These are phyloP conservation scores for Gymnopus androsaceus DNA, from an alignment of 1,284 basidiomycete genomes.

Conservation along the genomic window DNA sequence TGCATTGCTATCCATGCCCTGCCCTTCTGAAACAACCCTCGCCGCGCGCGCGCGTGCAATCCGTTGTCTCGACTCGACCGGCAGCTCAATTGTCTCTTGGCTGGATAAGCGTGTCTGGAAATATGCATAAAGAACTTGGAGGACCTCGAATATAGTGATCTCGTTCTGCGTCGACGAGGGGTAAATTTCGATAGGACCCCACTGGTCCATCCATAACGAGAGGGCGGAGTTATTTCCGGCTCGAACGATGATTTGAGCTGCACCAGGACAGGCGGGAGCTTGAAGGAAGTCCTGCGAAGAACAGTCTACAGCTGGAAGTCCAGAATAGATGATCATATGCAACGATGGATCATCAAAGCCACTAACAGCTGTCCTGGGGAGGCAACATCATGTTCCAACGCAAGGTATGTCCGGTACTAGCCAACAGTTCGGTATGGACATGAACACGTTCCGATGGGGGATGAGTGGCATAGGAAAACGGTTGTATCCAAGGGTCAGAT, in stretches of 20 bases:
- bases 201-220: slow-evolving; percentile 1
- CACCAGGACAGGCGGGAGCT: slow-evolving; percentile 4
- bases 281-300: background rate
- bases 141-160: slow-evolving; percentile 6
- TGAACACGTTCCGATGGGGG: background rate
- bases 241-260: slow-evolving; percentile 1
- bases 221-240: background rate
- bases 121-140: background rate
- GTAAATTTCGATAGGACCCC: slow-evolving; percentile 7
- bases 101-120: background rate
- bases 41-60: background rate
- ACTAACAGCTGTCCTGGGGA: background rate
- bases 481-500: background rate
- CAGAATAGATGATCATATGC: background rate
- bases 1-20: background rate
- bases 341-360: background rate
- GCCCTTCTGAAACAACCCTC: background rate
- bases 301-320: background rate
- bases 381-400: slow-evolving; percentile 6
- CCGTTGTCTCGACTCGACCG: background rate
- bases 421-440: background rate
- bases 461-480: background rate
- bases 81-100: background rate
- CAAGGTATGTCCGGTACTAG: background rate
- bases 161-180: background rate